Evolutionary conservation across 2,329 filamentous ascomycete species (phyloP).

Genomic region (Mollisiaceae sp.): DNA sequence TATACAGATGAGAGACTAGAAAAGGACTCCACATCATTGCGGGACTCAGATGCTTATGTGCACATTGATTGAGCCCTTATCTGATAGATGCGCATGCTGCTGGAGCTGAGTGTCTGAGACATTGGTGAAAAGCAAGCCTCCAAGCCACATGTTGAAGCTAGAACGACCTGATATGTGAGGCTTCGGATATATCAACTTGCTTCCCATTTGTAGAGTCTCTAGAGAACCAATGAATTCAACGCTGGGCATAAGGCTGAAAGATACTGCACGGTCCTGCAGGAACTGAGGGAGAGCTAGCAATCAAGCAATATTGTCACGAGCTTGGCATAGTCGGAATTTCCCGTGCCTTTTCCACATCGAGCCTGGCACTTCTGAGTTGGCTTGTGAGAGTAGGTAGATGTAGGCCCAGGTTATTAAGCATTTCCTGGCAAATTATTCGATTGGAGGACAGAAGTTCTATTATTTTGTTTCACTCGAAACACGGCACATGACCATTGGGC

Average conservation of each 20-base stretch:
- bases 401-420: too few species aligned
- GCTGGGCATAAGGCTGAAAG: background rate
- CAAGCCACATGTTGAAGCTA: slow-evolving; percentile 2
- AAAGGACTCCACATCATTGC: background rate
- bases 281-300: background rate
- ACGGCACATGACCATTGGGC: too few species aligned
- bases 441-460: too few species aligned
- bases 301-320: background rate
- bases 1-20: background rate
- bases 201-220: background rate
- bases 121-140: background rate
- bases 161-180: background rate
- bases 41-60: background rate
- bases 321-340: background rate
- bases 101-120: background rate
- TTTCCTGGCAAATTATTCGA: too few species aligned
- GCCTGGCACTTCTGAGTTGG: too few species aligned
- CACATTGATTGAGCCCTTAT: background rate
- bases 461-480: too few species aligned
- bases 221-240: background rate
- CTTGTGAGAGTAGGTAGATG: too few species aligned
- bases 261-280: background rate
- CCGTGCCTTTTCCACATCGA: background rate
- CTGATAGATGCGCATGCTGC: background rate
- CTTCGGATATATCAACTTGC: background rate